phyloP scores from a whole-genome alignment of 1,284 basidiomycete genomes.

The Rhodotorula sp. region DNA sequence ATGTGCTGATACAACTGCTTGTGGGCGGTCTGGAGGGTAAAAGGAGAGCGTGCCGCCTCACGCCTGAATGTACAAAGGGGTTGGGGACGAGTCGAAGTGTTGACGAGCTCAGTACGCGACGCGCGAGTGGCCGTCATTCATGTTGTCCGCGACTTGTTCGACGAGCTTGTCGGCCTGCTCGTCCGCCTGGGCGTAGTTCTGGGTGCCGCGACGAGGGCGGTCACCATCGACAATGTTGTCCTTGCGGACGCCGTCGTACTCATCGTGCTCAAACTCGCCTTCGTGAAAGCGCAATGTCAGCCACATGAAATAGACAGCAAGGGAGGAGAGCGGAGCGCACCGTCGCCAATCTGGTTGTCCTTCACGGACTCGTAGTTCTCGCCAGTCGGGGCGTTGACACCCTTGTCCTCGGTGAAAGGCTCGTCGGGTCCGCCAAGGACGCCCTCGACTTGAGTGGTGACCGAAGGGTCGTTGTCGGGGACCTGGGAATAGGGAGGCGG shows the following conservation, averaged over 20 bases:
- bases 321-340: not conserved
- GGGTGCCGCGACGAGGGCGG: slow-evolving; percentile 11
- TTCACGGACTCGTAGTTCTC: slow-evolving; percentile 2
- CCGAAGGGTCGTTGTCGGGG: not conserved
- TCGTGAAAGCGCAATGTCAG: too few relatives aligned
- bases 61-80: too few relatives aligned
- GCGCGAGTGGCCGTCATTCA: too few relatives aligned
- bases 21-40: too few relatives aligned
- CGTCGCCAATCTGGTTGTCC: slow-evolving; percentile 11
- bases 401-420: not conserved
- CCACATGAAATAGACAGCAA: not conserved
- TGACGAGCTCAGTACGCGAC: too few relatives aligned
- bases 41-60: too few relatives aligned
- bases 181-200: slow-evolving; percentile 13
- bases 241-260: slow-evolving; percentile 26
- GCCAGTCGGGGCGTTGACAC: not conserved
- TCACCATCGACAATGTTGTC: slow-evolving; percentile 34
- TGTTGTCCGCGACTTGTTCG: slow-evolving; percentile 16
- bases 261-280: slow-evolving; percentile 29
- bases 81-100: too few relatives aligned
- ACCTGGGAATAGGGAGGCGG: not conserved
- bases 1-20: too few relatives aligned
- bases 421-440: slow-evolving; percentile 11
- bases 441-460: not conserved
- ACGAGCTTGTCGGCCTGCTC: slow-evolving; percentile 23